These are phyloP conservation scores for Bryoglossum gracile DNA, from an alignment of 495 filamentous ascomycete genomes.

Conservation along the genomic window DNA sequence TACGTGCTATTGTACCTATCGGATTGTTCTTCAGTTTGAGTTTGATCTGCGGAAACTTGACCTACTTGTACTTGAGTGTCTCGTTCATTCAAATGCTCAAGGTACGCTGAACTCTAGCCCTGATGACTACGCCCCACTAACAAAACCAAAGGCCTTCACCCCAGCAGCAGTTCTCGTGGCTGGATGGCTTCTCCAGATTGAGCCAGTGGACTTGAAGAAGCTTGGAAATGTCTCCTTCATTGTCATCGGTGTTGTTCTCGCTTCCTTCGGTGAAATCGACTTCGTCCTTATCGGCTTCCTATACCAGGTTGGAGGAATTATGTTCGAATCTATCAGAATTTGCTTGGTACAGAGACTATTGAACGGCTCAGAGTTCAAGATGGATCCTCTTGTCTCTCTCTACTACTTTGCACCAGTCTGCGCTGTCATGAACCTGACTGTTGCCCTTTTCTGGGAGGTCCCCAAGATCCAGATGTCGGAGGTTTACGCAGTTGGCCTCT, in stretches of 20 bases:
- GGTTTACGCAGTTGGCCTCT: constrained; percentile 66
- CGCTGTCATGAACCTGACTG: constrained; percentile 77
- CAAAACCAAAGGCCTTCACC: constrained; percentile 54
- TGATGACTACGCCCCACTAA: constrained; percentile 30
- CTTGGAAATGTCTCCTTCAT: constrained; percentile 83
- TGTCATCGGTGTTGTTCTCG: constrained; percentile 83
- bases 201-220: constrained; percentile 67
- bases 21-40: constrained; percentile 88
- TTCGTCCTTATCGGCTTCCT: constrained; percentile 83
- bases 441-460: constrained; percentile 72
- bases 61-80: constrained; percentile 87
- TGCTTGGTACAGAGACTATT: constrained; percentile 88
- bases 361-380: constrained; percentile 88
- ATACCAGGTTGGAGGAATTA: constrained; percentile 75
- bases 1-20: constrained; percentile 87
- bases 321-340: constrained; percentile 85
- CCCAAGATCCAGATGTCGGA: constrained; percentile 63
- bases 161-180: constrained; percentile 83
- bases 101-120: constrained; percentile 24
- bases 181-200: constrained; percentile 75
- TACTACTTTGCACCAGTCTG: constrained; percentile 96
- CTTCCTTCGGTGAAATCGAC: constrained; percentile 86
- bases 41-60: constrained; percentile 90
- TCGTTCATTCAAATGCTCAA: constrained; percentile 98
- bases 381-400: constrained; percentile 91